A percentile compares a stretch with the other conserved stretches of the same genome.
Evolutionary conservation across 306 rosid species (phyloP).

Genomic region (Casuarina glauca): DNA sequence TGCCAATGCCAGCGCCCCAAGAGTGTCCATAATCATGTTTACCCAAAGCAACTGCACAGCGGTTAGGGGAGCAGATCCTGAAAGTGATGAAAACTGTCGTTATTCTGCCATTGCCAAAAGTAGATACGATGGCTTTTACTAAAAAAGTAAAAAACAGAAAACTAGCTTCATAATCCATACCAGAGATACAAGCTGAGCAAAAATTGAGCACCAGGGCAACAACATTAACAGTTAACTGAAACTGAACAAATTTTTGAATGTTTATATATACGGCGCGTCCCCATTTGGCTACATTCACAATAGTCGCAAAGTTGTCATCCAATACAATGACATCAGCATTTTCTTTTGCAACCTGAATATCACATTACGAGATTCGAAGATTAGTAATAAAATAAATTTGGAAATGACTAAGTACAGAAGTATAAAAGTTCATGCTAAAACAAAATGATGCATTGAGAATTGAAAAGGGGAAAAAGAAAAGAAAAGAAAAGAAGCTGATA

Average conservation of each 20-base stretch:
- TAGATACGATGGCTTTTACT: conserved; percentile 12
- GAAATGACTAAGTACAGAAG: conserved; percentile 16
- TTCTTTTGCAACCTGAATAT: conserved; percentile 89
- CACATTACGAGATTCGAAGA: conserved; percentile 12
- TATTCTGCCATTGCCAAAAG: conserved; percentile 10
- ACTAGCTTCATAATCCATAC: conserved; percentile 33
- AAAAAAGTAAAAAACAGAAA: not conserved
- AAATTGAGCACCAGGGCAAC: conserved; percentile 89
- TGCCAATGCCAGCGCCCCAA: conserved; percentile 95
- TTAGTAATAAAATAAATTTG: conserved; percentile 10
- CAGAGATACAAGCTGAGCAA: conserved; percentile 87
- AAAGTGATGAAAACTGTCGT: conserved; percentile 29
- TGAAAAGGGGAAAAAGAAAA: not conserved
- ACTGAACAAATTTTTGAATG: conserved; percentile 96
- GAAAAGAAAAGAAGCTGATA: not conserved
- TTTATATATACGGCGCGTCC: conserved; percentile 95
- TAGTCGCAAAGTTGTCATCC: conserved; percentile 87
- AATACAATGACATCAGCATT: conserved; percentile 85
- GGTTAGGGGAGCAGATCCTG: conserved; percentile 97
- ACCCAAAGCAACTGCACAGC: conserved; percentile 98
- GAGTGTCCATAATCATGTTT: conserved; percentile 98
- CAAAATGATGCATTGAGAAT: not conserved
- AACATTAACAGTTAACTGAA: conserved; percentile 89
- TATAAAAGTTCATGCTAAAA: not conserved
- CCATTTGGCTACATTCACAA: conserved; percentile 86